Base-by-base conservation (phyloP, 1,284 basidiomycete species). In the Omphalotus olearius region DNA sequence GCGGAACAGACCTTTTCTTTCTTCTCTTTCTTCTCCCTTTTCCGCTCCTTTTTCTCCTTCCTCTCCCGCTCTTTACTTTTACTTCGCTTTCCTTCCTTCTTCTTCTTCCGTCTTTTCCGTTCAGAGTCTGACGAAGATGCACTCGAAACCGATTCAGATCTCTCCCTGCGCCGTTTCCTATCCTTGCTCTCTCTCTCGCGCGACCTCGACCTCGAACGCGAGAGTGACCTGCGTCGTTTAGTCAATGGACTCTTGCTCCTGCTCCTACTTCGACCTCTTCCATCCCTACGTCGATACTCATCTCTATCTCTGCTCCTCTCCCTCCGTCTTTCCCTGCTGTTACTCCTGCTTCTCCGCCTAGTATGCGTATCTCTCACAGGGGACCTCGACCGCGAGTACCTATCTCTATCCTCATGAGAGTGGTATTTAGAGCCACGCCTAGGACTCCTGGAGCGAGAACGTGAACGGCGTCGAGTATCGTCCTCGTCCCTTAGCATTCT, bases 11-110 rank as follows among this genome's bases (percentile, higher is more conserved):
- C 69, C 61, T 74, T 76, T 36, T 69, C 71, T 61, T 73, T 71
- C 55, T 80, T 83, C 55, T 83, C 81, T 58, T 78, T 80, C 69
- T 80, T 83, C 56, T 82, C 81, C 59, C 78, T 80, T 69, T 82
- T 87, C 60, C 81, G 80, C 60, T 82, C 83, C 67, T 79, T 82
- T 64, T 74, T 74, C 53, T 79, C 74, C 59, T 68, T 59, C 62
- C 65, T 55, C 66, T 74, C 47, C 53, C 47, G 65, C 51, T 61
- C 76, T 61, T 81, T 69, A 46, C 75, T 62, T 68, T 72, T 43
- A 68, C 68, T 59, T 63, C 65, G 64, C 60, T 75, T 63, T 66
- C 71, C 66, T 60, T 76, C 63, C 65, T 74, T 76, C 57, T 74
- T 78, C 61, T 74, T 75, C 60, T 70, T 76, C 28, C 67, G 69